A percentile compares a stretch with the other conserved stretches of the same genome.
phyloP scores from a whole-genome alignment of 495 filamentous ascomycete species.

The Achaetomiella virescens region DNA sequence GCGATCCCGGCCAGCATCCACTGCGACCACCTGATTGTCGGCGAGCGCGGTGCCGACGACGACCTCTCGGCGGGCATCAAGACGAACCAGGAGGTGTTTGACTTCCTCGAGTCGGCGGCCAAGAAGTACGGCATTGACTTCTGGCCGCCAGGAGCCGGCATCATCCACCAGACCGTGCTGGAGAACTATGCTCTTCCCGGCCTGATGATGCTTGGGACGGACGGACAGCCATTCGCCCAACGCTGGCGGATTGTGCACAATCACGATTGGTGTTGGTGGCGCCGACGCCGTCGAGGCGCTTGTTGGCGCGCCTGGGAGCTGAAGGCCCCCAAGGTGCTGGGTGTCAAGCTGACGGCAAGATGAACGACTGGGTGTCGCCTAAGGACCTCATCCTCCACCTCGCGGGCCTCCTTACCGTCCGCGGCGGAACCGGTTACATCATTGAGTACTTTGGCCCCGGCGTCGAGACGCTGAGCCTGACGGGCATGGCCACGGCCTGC shows the following conservation, averaged over 20 bases:
- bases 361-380: slow-evolving; percentile 85
- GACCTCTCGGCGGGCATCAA: slow-evolving; percentile 82
- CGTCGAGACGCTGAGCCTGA: slow-evolving; percentile 80
- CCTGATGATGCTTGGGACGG: slow-evolving; percentile 98
- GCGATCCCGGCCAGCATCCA: slow-evolving; percentile 98
- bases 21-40: slow-evolving; percentile 99
- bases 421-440: slow-evolving; percentile 89
- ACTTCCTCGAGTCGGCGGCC: slow-evolving; percentile 89
- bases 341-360: slow-evolving; percentile 78
- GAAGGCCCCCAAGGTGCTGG: slow-evolving; percentile 84
- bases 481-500: slow-evolving; percentile 86
- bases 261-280: slow-evolving; percentile 95
- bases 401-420: slow-evolving; percentile 84
- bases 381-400: slow-evolving; percentile 93
- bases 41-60: slow-evolving; percentile 77
- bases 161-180: slow-evolving; percentile 96
- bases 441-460: slow-evolving; percentile 89
- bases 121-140: slow-evolving; percentile 98
- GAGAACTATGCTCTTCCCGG: slow-evolving; percentile 98
- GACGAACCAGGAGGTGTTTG: slow-evolving; percentile 94
- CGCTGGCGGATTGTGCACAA: slow-evolving; percentile 84
- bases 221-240: slow-evolving; percentile 98
- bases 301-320: slow-evolving; percentile 97
- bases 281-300: slow-evolving; percentile 96
- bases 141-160: slow-evolving; percentile 97